Base-by-base conservation (phyloP, 768 basidiomycete species). In the Heimioporus sp. region DNA sequence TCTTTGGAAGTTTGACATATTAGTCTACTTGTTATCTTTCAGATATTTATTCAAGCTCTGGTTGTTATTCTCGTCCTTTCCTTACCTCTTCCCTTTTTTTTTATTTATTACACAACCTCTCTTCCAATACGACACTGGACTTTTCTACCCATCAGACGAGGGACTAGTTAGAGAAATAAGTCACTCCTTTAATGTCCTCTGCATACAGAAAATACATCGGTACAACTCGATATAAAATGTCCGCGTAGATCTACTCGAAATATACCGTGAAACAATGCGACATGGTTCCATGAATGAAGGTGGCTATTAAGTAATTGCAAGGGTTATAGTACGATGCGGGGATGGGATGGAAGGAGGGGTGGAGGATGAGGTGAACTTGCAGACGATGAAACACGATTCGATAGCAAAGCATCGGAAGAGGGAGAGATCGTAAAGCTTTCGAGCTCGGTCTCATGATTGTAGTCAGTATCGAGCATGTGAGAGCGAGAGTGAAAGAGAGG, bases 151-250 rank as follows among this genome's bases (percentile, higher is more conserved):
- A 36, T 17, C 10, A 36, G 37, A 44, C 31, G 20, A 50, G 34
- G 42, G 49, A 52, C 55, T 69, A 65, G 3, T 4, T 28, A 28
- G 24, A 28, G 55, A 51, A 70, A 67, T 61, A 71, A 71, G 56
- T 69, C 67, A 71, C 61, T 69, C 66, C 59, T 64, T 64, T 60
- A 63, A 63, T 65, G 69, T 70, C 62, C 68, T 56, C 60, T 52
- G 64, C 57, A 56, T 61, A 69, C 59, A 65, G 58, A 65, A 65
- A 72, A 61, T 72, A 72, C 67, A 72, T 59, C 61, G 57, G 57
- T 67, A 64, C 47, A 57, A 44, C 47, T 71, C 60, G 63, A 64
- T 57, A 52, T 58, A 58, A 55, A 61, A 65, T 53, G 66, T 72
- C 64, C 60, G 17, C 46, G 53, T 66, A 72, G 63, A 71, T 72